Conservation (phyloP, 805 yeast genomes). For the Saturnispora sekii region DNA sequence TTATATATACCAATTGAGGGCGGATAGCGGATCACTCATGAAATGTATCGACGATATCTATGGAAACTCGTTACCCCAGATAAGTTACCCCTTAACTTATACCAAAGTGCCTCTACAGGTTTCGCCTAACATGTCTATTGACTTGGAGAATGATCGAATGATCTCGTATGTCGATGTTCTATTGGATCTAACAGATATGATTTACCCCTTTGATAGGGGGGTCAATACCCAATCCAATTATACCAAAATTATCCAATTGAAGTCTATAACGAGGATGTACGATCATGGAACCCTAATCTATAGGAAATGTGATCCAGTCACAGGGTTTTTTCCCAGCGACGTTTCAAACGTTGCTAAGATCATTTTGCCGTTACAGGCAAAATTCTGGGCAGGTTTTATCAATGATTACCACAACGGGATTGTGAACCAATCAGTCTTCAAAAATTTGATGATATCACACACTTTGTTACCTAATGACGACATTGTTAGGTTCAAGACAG, state of each 20-base stretch:
- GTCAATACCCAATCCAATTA: slow-evolving; percentile 12
- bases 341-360: slow-evolving; percentile 15
- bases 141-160: slow-evolving; percentile 21
- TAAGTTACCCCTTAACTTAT: slow-evolving; percentile 22
- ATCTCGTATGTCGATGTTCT: slow-evolving; percentile 21
- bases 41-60: slow-evolving; percentile 21
- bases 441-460: slow-evolving; percentile 21
- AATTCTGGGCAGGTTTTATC: slow-evolving; percentile 25
- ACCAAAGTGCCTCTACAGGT: slow-evolving; percentile 19
- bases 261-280: slow-evolving; percentile 20
- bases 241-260: slow-evolving; percentile 23
- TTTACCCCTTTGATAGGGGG: slow-evolving; percentile 3
- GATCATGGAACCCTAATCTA: slow-evolving; percentile 15
- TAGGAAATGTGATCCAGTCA: slow-evolving; percentile 23
- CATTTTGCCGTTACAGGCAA: slow-evolving; percentile 25
- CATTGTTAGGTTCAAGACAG: slow-evolving; percentile 12
- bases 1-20: slow-evolving; percentile 16
- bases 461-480: slow-evolving; percentile 24
- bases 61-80: slow-evolving; percentile 5
- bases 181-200: slow-evolving; percentile 16
- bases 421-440: slow-evolving; percentile 16
- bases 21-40: slow-evolving; percentile 13
- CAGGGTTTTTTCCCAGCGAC: slow-evolving; percentile 20
- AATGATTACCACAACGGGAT: slow-evolving; percentile 26
- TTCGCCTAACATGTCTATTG: slow-evolving; percentile 12